These are phyloP conservation scores for Globisporangium spiculum DNA, from an alignment of 352 stramenopile species.

Conservation along the genomic window DNA sequence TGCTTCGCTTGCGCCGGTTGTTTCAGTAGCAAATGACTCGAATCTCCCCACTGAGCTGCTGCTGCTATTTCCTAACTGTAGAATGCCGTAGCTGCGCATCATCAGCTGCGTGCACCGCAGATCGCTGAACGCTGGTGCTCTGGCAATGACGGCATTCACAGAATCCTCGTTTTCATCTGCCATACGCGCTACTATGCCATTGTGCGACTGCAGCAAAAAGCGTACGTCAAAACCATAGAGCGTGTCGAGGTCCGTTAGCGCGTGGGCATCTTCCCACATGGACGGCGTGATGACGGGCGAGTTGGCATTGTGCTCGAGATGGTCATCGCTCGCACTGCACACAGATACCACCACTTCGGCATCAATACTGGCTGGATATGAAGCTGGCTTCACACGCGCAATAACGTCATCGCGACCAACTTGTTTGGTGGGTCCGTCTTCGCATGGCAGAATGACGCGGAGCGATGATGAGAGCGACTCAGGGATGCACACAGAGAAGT, in stretches of 20 bases:
- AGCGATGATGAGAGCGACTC: background rate
- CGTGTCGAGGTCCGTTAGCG: slow-evolving; percentile 5
- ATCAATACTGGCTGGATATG: background rate
- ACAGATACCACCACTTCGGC: background rate
- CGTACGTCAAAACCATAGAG: slow-evolving; percentile 27
- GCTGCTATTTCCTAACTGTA: background rate
- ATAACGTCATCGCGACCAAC: slow-evolving; percentile 18
- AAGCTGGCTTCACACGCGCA: slow-evolving; percentile 4
- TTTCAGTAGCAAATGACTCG: slow-evolving; percentile 18
- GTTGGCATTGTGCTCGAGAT: background rate
- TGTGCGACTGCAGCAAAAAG: slow-evolving; percentile 1
- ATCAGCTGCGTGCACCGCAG: slow-evolving; percentile 22
- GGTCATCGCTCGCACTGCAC: background rate
- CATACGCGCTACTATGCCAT: background rate
- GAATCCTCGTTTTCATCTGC: slow-evolving; percentile 7
- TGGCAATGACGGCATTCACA: slow-evolving; percentile 21
- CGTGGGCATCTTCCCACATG: slow-evolving; percentile 1
- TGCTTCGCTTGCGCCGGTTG: background rate
- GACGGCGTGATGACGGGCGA: background rate
- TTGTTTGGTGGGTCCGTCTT: slow-evolving; percentile 9
- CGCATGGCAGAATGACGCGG: slow-evolving; percentile 23
- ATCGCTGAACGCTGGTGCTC: slow-evolving; percentile 24
- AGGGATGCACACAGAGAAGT: slow-evolving; percentile 6
- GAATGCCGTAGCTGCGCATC: slow-evolving; percentile 17
- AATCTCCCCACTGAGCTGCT: background rate